Evolutionary conservation across 225 moss, liverwort and hornwort species (phyloP).

Genomic region (Straminergon stramineum): DNA sequence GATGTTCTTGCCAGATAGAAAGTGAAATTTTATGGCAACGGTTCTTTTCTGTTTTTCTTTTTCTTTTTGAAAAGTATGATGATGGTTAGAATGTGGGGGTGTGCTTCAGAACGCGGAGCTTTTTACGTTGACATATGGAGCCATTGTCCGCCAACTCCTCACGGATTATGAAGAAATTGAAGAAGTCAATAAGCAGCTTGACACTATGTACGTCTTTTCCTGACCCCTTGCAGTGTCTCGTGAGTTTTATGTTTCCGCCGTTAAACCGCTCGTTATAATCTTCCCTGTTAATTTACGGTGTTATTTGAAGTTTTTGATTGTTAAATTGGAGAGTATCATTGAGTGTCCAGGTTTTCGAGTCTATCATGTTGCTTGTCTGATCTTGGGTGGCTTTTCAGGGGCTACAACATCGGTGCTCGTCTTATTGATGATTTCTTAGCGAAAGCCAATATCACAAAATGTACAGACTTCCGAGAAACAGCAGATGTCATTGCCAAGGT

Average conservation of each 20-base stretch:
- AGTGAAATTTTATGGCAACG: background rate
- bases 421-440: slow-evolving; percentile 99
- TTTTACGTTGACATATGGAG: slow-evolving; percentile 95
- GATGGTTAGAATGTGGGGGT: background rate
- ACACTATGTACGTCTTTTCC: slow-evolving; percentile 61
- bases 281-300: background rate
- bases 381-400: slow-evolving; percentile 43
- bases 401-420: slow-evolving; percentile 94
- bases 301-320: background rate
- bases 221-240: background rate
- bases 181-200: slow-evolving; percentile 97
- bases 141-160: slow-evolving; percentile 94
- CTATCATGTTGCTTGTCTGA: background rate
- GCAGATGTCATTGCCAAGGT: slow-evolving; percentile 99
- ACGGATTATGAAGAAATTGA: slow-evolving; percentile 99
- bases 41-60: background rate
- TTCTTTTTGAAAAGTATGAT: background rate
- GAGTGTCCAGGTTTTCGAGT: background rate
- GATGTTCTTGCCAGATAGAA: background rate
- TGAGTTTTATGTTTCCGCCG: background rate
- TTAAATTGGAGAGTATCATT: background rate
- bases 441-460: slow-evolving; percentile 90
- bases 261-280: background rate
- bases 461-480: slow-evolving; percentile 90
- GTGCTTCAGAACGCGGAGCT: slow-evolving; percentile 83